Conservation (phyloP, 2,329 filamentous ascomycete species). For the Boeremia exigua region DNA sequence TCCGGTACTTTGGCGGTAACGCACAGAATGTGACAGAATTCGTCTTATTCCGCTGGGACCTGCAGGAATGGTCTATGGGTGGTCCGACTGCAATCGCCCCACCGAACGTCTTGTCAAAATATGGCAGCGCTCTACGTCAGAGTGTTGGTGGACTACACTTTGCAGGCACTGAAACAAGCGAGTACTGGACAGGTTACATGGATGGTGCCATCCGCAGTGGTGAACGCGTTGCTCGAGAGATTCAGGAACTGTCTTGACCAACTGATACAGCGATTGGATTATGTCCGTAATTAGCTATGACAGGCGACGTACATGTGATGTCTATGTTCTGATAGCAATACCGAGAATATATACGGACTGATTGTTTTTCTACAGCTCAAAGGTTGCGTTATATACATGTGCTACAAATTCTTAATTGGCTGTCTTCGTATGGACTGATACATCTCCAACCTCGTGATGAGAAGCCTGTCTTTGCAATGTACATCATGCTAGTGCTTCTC, state of each 20-base stretch:
- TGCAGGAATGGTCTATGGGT: slow-evolving; percentile 27
- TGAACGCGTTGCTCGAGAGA: slow-evolving; percentile 56
- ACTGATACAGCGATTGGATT: no score
- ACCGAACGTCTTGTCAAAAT: slow-evolving; percentile 19
- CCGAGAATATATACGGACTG: no score
- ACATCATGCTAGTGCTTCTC: no score
- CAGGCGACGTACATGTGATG: no score
- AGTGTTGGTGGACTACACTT: slow-evolving; percentile 56
- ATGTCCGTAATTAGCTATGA: no score
- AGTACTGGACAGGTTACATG: slow-evolving; percentile 65
- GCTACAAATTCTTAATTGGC: no score
- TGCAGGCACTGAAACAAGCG: slow-evolving; percentile 61
- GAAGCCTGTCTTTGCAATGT: no score
- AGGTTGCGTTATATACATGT: no score
- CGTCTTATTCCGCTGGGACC: slow-evolving; percentile 31
- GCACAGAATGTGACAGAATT: slow-evolving; percentile 24
- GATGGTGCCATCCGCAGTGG: slow-evolving; percentile 62
- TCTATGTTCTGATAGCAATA: no score
- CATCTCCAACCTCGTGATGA: no score
- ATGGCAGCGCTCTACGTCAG: slow-evolving; percentile 21
- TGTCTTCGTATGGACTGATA: no score
- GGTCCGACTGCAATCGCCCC: slow-evolving; percentile 26
- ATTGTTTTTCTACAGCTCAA: no score
- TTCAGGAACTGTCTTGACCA: slow-evolving; percentile 22
- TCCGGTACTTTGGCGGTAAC: slow-evolving; percentile 21